Conservation (phyloP, 257 asterid species). For the Sherardia arvensis region DNA sequence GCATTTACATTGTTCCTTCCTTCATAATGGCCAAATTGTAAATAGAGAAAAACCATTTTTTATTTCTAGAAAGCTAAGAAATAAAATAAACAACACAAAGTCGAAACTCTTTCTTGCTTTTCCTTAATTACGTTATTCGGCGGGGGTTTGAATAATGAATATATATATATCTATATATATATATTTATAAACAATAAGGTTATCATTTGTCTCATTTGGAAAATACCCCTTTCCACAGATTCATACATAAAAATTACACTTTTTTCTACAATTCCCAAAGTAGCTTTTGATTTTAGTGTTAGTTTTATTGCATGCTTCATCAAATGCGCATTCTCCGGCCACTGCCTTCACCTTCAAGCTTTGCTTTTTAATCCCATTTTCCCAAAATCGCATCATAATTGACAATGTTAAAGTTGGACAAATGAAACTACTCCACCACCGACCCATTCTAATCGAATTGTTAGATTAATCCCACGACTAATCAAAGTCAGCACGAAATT, state of each 20-base stretch:
- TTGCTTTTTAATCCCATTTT: not conserved
- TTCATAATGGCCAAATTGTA: not conserved
- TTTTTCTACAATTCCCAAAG: conserved; percentile 10
- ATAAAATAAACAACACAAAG: not conserved
- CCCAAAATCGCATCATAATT: not conserved
- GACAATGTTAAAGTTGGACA: not conserved
- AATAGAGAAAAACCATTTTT: not conserved
- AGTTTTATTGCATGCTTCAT: not conserved
- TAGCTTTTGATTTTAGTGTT: not conserved
- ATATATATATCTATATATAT: no score
- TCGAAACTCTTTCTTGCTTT: not conserved
- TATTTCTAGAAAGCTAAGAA: not conserved
- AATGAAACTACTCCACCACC: conserved; percentile 6
- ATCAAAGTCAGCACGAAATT: not conserved
- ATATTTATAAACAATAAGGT: not conserved
- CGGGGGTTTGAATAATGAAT: no score
- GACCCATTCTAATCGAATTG: not conserved
- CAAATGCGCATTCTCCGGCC: not conserved
- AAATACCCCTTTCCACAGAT: not conserved
- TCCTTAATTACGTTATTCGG: not conserved
- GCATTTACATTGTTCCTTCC: not conserved
- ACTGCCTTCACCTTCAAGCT: not conserved
- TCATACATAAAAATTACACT: not conserved
- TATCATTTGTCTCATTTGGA: conserved; percentile 3
- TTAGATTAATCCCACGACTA: not conserved